These are phyloP conservation scores for Wickerhamiella shivajii DNA, from an alignment of 805 yeast species.

Conservation along the genomic window DNA sequence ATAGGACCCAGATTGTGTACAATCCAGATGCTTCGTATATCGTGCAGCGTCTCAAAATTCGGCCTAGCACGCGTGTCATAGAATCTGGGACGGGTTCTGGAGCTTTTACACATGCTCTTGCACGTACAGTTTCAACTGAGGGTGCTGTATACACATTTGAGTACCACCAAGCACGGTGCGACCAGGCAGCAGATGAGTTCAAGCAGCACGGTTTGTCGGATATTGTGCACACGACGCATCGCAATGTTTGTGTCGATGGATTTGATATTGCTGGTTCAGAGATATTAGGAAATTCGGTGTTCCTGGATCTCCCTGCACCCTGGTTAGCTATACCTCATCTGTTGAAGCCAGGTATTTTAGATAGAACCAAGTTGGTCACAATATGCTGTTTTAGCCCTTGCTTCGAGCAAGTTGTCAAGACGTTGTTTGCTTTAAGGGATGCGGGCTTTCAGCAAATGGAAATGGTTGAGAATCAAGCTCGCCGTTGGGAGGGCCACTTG, in stretches of 20 bases:
- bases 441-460: conserved; percentile 78
- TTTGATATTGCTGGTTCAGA: conserved; percentile 32
- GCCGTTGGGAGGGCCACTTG: conserved; percentile 78
- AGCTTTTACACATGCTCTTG: conserved; percentile 83
- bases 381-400: conserved; percentile 97
- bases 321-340: conserved; percentile 88
- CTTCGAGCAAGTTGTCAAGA: conserved; percentile 87
- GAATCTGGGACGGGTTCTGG: conserved; percentile 99
- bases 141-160: conserved; percentile 77
- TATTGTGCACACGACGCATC: conserved; percentile 59
- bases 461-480: conserved; percentile 80
- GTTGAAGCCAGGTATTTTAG: conserved; percentile 33
- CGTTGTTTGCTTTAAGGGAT: conserved; percentile 57
- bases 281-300: conserved; percentile 50
- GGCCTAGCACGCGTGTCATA: conserved; percentile 62
- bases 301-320: conserved; percentile 90
- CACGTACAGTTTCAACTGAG: conserved; percentile 49
- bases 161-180: conserved; percentile 72
- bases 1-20: conserved; percentile 93
- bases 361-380: conserved; percentile 39
- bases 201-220: conserved; percentile 48
- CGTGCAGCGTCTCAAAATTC: conserved; percentile 61
- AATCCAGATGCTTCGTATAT: conserved; percentile 91
- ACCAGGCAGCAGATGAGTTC: conserved; percentile 69
- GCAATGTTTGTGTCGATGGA: conserved; percentile 87